Evolutionary conservation across 2,329 filamentous ascomycete genomes (phyloP).

Genomic region (Trichoderma sp.): DNA sequence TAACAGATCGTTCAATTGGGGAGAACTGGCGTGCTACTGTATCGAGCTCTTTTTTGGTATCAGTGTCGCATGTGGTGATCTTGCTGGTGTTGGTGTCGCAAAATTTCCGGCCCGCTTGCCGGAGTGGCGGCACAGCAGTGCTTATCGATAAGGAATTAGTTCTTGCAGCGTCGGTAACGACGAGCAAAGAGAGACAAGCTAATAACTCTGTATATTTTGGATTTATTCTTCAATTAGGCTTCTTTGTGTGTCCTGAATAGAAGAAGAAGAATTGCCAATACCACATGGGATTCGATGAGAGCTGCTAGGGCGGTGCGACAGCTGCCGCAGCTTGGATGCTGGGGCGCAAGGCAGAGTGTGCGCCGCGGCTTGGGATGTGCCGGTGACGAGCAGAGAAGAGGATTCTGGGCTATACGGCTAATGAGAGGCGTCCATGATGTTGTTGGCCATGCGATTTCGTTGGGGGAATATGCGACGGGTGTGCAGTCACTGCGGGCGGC

Average conservation of each 20-base stretch:
- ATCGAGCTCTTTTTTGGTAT: background rate
- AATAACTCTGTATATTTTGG: too few relatives aligned
- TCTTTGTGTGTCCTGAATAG: background rate
- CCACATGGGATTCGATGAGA: constrained; percentile 28
- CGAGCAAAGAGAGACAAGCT: background rate
- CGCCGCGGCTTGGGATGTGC: background rate
- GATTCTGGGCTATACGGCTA: constrained; percentile 24
- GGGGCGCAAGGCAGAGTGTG: constrained; percentile 3
- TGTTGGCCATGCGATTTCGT: constrained; percentile 26
- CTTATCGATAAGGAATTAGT: constrained; percentile 24
- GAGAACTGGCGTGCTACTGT: background rate
- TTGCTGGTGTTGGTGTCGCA: constrained; percentile 27
- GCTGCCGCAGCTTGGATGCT: constrained; percentile 20
- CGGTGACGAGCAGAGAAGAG: constrained; percentile 20
- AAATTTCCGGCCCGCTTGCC: constrained; percentile 30
- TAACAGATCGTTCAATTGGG: background rate
- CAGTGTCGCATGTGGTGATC: constrained; percentile 1
- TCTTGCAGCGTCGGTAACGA: background rate
- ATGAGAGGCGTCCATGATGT: constrained; percentile 27
- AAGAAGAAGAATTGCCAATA: too few relatives aligned
- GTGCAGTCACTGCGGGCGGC: background rate
- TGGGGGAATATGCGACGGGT: constrained; percentile 26
- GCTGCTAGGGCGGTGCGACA: constrained; percentile 29
- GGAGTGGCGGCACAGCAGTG: background rate
- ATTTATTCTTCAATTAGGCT: background rate